phyloP scores from a whole-genome alignment of 768 basidiomycete genomes.

The Tylopilus felleus region DNA sequence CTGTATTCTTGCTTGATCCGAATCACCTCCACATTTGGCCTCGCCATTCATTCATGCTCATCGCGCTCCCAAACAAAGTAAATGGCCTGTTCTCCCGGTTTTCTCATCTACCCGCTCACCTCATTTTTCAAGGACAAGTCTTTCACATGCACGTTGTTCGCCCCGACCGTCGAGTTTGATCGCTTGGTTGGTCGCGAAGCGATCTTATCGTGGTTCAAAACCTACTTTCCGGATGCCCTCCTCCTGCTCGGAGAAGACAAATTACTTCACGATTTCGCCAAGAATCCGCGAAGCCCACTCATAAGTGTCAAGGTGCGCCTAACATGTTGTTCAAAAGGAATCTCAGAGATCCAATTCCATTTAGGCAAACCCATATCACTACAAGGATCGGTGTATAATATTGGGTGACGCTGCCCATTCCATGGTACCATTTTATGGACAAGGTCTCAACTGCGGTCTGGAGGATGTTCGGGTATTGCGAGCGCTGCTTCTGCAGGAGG shows the following conservation, averaged over 20 bases:
- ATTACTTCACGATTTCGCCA: conserved; percentile 72
- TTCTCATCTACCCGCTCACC: conserved; percentile 26
- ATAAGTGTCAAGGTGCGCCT: conserved; percentile 85
- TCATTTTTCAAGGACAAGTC: conserved; percentile 72
- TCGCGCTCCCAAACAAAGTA: conserved; percentile 96
- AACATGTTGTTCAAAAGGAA: conserved; percentile 15
- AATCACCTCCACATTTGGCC: conserved; percentile 99
- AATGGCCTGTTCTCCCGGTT: conserved; percentile 23
- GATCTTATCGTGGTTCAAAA: conserved; percentile 72
- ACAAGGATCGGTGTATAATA: conserved; percentile 81
- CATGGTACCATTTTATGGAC: conserved; percentile 98
- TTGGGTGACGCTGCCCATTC: conserved; percentile 95
- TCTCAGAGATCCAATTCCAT: conserved; percentile 17
- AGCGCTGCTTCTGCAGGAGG: conserved; percentile 66
- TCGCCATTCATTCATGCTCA: conserved; percentile 98
- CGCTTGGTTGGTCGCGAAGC: conserved; percentile 55
- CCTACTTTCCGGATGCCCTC: conserved; percentile 87
- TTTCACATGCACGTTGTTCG: conserved; percentile 96
- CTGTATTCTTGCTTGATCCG: conserved; percentile 82
- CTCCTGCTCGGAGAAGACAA: conserved; percentile 76
- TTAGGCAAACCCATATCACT: conserved; percentile 86
- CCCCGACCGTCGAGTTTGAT: conserved; percentile 75
- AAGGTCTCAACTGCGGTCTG: conserved; percentile 96
- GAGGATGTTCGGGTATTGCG: conserved; percentile 94
- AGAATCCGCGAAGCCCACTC: conserved; percentile 84